Evolutionary conservation across 768 basidiomycete species (phyloP), one percentile per base, ranked within the genome.

Genomic region (Exsudoporus frostii): DNA sequence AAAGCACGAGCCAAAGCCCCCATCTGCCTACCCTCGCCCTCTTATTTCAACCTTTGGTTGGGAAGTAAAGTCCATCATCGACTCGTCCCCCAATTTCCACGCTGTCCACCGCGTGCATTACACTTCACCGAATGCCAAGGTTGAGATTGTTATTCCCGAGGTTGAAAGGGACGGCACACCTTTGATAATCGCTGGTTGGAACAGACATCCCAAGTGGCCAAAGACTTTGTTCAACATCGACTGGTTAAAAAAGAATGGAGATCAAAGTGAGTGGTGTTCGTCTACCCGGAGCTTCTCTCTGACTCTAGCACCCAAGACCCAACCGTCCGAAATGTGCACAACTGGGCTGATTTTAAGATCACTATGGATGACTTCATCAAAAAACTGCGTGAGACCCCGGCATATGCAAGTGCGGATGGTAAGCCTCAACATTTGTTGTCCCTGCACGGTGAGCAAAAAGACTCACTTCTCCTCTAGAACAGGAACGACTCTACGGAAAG

Each of bases 401-500:
- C 51, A 17, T 76, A 76, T 56, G 71, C 72, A 2, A 57, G 54
- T 13, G 61, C 71, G 29, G 70, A 72, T 55, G 81, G 81, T 79
- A 61, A 52, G 67, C 45, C 17, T 24, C 15, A 20, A 7, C 27
- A 37, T 20, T 3, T 14, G 11, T 45, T 1, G 20, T 37, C 34
- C 20, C 5, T 22, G 14, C 36, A 14, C 6, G n/a, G n/a, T 9
- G 14, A 27, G 15, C 13, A 25, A 47, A 24, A 24, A 32, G 8
- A 5, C 41, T 48, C 4, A 50, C 6, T 6, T 29, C 19, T 50
- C 40, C 27, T 48, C 10, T 57, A 88, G 86, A 87, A 58, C 60
- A 65, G 10, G 79, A 83, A 61, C 74, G 87, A 27, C 72, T 84
- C 9, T 92, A 93, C 60, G 89, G 87, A 20, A 92, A 92, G 63